Evolutionary conservation across 306 rosid genomes (phyloP).

Genomic region (Trifolium dubium): DNA sequence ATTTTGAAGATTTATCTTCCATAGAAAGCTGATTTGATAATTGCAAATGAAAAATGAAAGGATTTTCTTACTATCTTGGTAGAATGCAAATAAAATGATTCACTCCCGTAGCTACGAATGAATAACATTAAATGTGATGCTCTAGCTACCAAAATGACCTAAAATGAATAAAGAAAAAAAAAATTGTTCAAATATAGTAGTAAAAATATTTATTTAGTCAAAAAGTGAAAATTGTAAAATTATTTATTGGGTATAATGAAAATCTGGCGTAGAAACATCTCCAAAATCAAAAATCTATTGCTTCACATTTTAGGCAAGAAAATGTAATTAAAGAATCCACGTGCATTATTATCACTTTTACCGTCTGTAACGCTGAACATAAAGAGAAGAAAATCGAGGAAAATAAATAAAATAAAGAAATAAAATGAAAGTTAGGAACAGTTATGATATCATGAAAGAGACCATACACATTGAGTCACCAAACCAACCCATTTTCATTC

Average conservation of each 20-base stretch:
- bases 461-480: conserved; percentile 34
- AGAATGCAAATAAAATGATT: not conserved
- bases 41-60: not conserved
- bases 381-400: not conserved
- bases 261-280: conserved; percentile 9
- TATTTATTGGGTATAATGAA: not conserved
- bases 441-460: conserved; percentile 38
- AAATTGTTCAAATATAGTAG: no score
- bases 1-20: not conserved
- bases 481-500: conserved; percentile 10
- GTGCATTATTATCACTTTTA: not conserved
- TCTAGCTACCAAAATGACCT: not conserved
- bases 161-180: not conserved
- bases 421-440: not conserved
- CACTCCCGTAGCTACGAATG: not conserved
- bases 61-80: not conserved
- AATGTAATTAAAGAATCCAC: conserved; percentile 3
- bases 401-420: not conserved
- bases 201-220: no score
- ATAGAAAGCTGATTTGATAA: conserved; percentile 4
- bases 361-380: not conserved
- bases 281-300: conserved; percentile 1
- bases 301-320: conserved; percentile 20
- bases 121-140: not conserved
- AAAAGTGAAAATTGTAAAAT: no score